Conservation (phyloP, 139 green algal species). For the Picochlorum sp. region DNA sequence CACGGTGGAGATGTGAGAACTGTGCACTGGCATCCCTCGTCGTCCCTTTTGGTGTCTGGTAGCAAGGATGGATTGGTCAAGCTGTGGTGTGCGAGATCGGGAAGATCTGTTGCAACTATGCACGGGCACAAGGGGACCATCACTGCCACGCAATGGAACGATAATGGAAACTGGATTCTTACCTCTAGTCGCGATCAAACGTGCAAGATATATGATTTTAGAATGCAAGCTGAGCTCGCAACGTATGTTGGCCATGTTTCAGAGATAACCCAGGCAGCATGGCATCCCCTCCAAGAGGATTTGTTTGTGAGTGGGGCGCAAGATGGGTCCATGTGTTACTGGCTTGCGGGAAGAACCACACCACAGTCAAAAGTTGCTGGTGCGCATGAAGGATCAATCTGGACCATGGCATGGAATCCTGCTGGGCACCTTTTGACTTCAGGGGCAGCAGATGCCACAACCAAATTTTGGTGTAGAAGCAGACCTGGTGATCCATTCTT, state of each 20-base stretch:
- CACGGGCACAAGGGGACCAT: conserved; percentile 79
- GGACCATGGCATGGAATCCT: conserved; percentile 72
- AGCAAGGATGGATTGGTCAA: conserved; percentile 84
- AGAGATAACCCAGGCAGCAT: conserved; percentile 65
- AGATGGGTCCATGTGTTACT: conserved; percentile 45
- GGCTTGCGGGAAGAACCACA: background rate
- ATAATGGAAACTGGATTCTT: conserved; percentile 80
- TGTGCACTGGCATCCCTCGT: conserved; percentile 83
- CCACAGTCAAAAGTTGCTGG: conserved; percentile 36
- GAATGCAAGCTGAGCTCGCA: conserved; percentile 50
- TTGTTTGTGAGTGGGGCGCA: conserved; percentile 57
- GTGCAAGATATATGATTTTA: conserved; percentile 65
- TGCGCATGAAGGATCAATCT: conserved; percentile 60
- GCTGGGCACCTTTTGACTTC: conserved; percentile 70
- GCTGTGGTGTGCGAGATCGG: conserved; percentile 74
- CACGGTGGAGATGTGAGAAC: conserved; percentile 85
- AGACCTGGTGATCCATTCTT: conserved; percentile 29
- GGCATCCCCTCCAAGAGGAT: conserved; percentile 83
- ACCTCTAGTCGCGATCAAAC: conserved; percentile 62
- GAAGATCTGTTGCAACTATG: conserved; percentile 43
- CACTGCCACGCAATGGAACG: conserved; percentile 66
- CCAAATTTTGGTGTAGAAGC: conserved; percentile 64
- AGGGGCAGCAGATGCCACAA: conserved; percentile 34
- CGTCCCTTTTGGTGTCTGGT: conserved; percentile 60
- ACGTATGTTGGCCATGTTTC: conserved; percentile 60